A percentile compares a stretch with the other conserved stretches of the same genome.
Evolutionary conservation across 345 rosid genomes (phyloP).

Genomic region (Linum lewisii): DNA sequence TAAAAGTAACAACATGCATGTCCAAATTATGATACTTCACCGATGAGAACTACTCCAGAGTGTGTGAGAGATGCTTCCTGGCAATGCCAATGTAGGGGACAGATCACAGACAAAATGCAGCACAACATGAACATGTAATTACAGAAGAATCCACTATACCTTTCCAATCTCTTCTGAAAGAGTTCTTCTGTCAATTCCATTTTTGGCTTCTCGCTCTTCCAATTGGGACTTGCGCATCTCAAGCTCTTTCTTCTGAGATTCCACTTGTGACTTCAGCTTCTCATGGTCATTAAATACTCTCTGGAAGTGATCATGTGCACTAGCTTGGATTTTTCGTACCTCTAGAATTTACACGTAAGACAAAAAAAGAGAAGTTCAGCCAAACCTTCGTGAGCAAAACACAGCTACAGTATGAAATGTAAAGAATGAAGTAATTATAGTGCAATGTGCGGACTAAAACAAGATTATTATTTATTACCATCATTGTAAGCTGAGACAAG

Average conservation of each 20-base stretch:
- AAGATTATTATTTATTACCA: slow-evolving; percentile 33
- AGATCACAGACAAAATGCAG: background rate
- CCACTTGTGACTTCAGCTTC: slow-evolving; percentile 66
- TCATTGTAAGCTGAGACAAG: slow-evolving; percentile 63
- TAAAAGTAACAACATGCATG: no score
- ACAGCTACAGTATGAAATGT: background rate
- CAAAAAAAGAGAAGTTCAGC: slow-evolving; percentile 9
- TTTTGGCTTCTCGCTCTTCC: slow-evolving; percentile 77
- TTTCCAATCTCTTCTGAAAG: slow-evolving; percentile 61
- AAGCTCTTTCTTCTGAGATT: slow-evolving; percentile 64
- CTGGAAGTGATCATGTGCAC: slow-evolving; percentile 66
- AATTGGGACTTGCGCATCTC: slow-evolving; percentile 54
- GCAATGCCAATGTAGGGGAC: no score
- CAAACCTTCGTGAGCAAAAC: background rate
- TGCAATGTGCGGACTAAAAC: background rate
- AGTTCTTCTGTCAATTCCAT: slow-evolving; percentile 60
- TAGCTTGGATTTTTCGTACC: slow-evolving; percentile 60
- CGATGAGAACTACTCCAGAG: no score
- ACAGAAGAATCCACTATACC: slow-evolving; percentile 26
- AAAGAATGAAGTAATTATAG: background rate
- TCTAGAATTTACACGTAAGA: slow-evolving; percentile 29
- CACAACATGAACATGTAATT: background rate
- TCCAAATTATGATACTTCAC: no score
- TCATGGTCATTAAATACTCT: slow-evolving; percentile 77
- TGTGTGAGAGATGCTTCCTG: no score